Base-by-base conservation (phyloP, 2,329 filamentous ascomycete genomes). In the Phaeosphaeria sp. region DNA sequence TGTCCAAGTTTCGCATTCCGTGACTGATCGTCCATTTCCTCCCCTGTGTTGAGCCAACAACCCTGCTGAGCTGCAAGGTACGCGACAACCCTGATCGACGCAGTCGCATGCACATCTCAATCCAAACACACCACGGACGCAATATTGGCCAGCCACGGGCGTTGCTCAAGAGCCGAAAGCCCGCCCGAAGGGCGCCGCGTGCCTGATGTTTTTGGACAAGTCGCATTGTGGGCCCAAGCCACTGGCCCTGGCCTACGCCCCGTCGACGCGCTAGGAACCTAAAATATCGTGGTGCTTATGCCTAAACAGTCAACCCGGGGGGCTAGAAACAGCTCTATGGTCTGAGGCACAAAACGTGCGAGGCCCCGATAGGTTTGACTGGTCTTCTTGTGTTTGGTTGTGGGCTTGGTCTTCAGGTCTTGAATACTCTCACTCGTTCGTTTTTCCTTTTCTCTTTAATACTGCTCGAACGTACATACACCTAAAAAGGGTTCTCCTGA, bases 341-440 rank as follows among this genome's bases (percentile, higher is more conserved):
- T 43, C 42, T 52, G 43, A 33, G 41, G 23, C 46, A 52, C 46
- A 57, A 53, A 54, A 54, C 46, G 52, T 54, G 52, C 52, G 33
- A 49, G 44, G 46, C 52, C 52, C 52, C 52, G 52, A 25, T 15
- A 22, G 42, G 18, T 52, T 15, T 49, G 22, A 21, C 33, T 17
- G 10, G n/a, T 54, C 23, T 54, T n/a, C n/a, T 48, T 43, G 27
- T 25, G 18, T 36, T 54, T 50, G 13, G 21, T 25, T 22, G 44
- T 25, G 42, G 44, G 17, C 6, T 46, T 23, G 44, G 7, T 23
- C 44, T 15, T 46, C 22, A 23, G 22, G 42, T 44, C 42, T 44
- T 18, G 42, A 44, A 21, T 22, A 44, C 23, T n/a, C 27, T 20
- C 27, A 33, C 15, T 33, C 47, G 10, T 42, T 44, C 22, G 21